Evolutionary conservation across 2,329 filamentous ascomycete genomes (phyloP).

Genomic region (Grosmannia huntii): DNA sequence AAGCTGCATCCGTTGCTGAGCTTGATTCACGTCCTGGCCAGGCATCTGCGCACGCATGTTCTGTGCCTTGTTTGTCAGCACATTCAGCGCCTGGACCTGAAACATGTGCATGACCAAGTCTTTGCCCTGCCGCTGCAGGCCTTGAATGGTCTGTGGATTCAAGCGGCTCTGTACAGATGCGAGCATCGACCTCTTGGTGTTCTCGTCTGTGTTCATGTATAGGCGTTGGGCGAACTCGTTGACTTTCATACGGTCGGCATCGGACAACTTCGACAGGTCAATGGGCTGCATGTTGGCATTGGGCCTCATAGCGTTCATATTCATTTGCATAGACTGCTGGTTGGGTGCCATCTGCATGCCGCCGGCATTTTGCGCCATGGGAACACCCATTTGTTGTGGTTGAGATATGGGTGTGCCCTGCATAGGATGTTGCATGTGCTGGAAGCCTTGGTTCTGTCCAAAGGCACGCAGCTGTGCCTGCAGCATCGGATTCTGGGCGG

Average conservation of each 20-base stretch:
- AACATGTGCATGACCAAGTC: conserved; percentile 39
- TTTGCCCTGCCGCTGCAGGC: conserved; percentile 29
- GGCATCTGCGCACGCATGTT: conserved; percentile 18
- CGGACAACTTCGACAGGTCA: conserved; percentile 26
- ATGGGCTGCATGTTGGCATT: conserved; percentile 14
- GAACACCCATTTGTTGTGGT: conserved; percentile 29
- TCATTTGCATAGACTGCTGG: conserved; percentile 28
- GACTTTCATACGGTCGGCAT: conserved; percentile 32
- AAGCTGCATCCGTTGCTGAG: conserved; percentile 3
- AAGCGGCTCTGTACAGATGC: conserved; percentile 25
- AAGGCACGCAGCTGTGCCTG: conserved; percentile 38
- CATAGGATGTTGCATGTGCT: conserved; percentile 46
- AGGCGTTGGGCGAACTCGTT: conserved; percentile 30
- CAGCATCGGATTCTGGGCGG: conserved; percentile 33
- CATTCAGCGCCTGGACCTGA: conserved; percentile 25
- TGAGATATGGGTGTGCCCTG: conserved; percentile 39
- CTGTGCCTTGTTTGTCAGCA: conserved; percentile 15
- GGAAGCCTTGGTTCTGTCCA: conserved; percentile 42
- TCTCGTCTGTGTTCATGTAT: conserved; percentile 27
- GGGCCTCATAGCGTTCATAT: conserved; percentile 21
- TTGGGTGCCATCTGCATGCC: conserved; percentile 29
- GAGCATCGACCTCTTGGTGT: conserved; percentile 30
- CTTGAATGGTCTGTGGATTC: conserved; percentile 25
- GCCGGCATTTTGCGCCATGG: conserved; percentile 7
- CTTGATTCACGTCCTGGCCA: conserved; percentile 14